Base-by-base conservation (phyloP, 441 rosid species). In the Erodium chrysanthum region DNA sequence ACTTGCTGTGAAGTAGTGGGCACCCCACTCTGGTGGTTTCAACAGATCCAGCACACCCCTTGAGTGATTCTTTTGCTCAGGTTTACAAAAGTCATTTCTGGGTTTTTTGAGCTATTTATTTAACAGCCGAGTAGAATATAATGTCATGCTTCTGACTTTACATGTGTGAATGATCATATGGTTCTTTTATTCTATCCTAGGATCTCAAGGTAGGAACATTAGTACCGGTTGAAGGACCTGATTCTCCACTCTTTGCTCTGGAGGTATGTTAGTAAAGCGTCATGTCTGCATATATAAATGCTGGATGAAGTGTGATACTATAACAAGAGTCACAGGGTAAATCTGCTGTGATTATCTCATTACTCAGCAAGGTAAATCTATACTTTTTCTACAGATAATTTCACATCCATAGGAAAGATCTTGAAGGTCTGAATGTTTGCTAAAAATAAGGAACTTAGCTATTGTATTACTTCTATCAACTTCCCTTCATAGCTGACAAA, bases 341-440 rank as follows among this genome's bases (percentile, higher is more conserved):
- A 17, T 68, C 8, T 46, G 70, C 14, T 63, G 61, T n/a, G n/a
- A 33, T 67, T 62, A 31, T 27, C 21, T 31, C n/a, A 18, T 62
- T 65, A 61, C 68, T 68, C 33, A 60, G 64, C 52, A 72, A 79
- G 77, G 75, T 77, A 78, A 70, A 67, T 74, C 75, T 75, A 21
- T 78, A 65, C 73, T 73, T 66, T 29, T 78, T 40, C 40, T 58
- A 74, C 86, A 90, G 98, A 78, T 93, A 74, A 85, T 88, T 74
- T 96, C 97, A 93, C 90, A 23, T 90, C 98, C 67, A 93, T 93
- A 59, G 98, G 97, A 78, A 93, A 90, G 84, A 89, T 93, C 76
- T 73, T 93, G 81, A 93, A 89, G 96, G 98, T 58, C 10, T 58
- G 29, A 22, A 58, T 58, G 5, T 22, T 21, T 8, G 1, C 5